A percentile compares a stretch with the other conserved stretches of the same genome.
Evolutionary conservation across 495 filamentous ascomycete genomes (phyloP).

Genomic region (Pseudoneurospora amorphoporcata): DNA sequence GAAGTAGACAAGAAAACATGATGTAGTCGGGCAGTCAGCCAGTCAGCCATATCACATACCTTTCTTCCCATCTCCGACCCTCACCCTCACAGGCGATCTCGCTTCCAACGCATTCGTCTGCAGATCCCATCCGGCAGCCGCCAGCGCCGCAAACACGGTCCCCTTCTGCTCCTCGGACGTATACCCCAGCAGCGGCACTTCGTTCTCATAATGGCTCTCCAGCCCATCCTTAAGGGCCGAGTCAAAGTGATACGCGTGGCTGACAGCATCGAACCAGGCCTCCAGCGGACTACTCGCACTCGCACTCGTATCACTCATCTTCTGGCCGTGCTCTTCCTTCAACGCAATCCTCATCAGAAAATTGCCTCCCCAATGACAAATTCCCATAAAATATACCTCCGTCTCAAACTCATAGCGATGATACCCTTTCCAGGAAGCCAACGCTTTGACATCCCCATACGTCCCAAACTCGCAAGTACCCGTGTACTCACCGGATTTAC

Average conservation of each 20-base stretch:
- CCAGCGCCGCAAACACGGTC: slow-evolving; percentile 20
- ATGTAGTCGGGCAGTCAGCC: background rate
- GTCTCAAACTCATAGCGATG: slow-evolving; percentile 42
- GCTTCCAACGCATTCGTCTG: slow-evolving; percentile 35
- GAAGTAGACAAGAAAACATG: background rate
- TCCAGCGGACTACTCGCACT: slow-evolving; percentile 43
- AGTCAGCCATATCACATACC: slow-evolving; percentile 11
- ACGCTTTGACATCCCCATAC: slow-evolving; percentile 27
- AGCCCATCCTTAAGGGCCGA: slow-evolving; percentile 24
- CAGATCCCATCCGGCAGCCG: slow-evolving; percentile 35
- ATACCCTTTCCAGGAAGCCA: slow-evolving; percentile 19
- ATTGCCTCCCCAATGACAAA: slow-evolving; percentile 27
- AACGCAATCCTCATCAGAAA: slow-evolving; percentile 50
- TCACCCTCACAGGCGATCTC: slow-evolving; percentile 19
- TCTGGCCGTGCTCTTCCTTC: slow-evolving; percentile 34
- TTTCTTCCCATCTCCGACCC: slow-evolving; percentile 21
- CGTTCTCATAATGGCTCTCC: slow-evolving; percentile 23
- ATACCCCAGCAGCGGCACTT: slow-evolving; percentile 24
- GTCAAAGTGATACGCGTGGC: slow-evolving; percentile 39
- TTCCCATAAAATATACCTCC: slow-evolving; percentile 47
- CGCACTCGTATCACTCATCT: background rate
- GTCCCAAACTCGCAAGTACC: slow-evolving; percentile 29
- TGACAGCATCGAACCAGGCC: slow-evolving; percentile 68
- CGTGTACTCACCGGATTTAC: slow-evolving; percentile 37
- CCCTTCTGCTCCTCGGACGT: slow-evolving; percentile 25